A percentile compares a stretch with the other conserved stretches of the same genome.
phyloP scores from a whole-genome alignment of 73 alveolate genomes.

The Tetrahymena elliotti region DNA sequence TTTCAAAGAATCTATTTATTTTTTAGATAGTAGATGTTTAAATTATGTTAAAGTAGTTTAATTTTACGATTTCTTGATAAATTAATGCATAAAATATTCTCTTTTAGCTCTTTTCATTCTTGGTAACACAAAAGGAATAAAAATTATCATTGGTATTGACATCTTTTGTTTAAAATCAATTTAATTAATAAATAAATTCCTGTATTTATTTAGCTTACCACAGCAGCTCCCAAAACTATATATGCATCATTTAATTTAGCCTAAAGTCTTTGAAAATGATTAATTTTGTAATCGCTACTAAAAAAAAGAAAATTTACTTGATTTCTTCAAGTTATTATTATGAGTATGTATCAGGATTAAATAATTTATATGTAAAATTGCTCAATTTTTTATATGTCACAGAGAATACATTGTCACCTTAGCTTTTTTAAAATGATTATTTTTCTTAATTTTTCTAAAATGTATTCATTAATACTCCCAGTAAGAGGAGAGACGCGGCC shows the following conservation, averaged over 20 bases:
- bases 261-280: neutral
- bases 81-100: neutral
- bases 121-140: neutral
- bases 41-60: neutral
- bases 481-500: neutral
- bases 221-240: neutral
- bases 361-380: neutral
- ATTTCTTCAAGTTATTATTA: neutral
- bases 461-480: neutral
- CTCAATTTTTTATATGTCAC: neutral
- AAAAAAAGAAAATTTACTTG: neutral
- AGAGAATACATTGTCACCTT: neutral
- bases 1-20: neutral
- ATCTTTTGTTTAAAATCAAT: neutral
- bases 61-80: neutral
- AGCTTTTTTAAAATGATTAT: neutral
- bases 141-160: neutral
- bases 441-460: neutral
- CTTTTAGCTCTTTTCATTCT: neutral
- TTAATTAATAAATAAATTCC: neutral
- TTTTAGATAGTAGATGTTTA: neutral
- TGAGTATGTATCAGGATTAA: neutral
- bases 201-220: neutral
- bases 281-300: neutral
- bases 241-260: neutral